Evolutionary conservation across 306 rosid species (phyloP), one percentile per base, ranked within the genome.

Genomic region (Alnus rubra): DNA sequence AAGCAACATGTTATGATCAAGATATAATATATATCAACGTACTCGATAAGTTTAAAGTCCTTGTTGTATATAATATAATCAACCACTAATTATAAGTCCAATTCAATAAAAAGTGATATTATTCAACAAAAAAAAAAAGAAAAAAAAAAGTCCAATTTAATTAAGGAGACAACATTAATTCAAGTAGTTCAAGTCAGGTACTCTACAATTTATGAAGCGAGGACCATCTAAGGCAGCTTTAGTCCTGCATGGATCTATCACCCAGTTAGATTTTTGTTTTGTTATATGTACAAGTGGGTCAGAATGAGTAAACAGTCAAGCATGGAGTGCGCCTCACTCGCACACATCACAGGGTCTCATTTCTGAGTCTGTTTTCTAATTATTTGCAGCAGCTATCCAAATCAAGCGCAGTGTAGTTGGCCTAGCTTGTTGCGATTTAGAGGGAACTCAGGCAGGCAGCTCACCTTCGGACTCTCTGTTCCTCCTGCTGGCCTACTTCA

Each of bases 381-480:
- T 87, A 81, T 87, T 86, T 88, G 75, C 65, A 14, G 73, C 71
- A 72, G 23, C 70, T 63, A 82, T 88, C 89, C 81, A 75, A 75
- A 78, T 88, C 87, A 81, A 76, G 81, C 81, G 79, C 59, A 35
- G n/a, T 71, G 71, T 55, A 30, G 79, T 23, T 44, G 79, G 45
- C 64, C 71, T n/a, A n/a, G n/a, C n/a, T 19, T 55, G 10, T 65
- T 68, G 74, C 23, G 18, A 10, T 76, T 58, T 19, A 48, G 58
- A 72, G 86, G 85, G 83, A 85, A 78, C 88, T 86, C 68, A 15
- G 72, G 75, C 84, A 82, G 84, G 75, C 84, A 82, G 84, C 92
- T 87, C 84, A 78, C 75, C 82, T 80, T 79, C 90, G 89, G 56
- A 75, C 23, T 65, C 4, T 3, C 28, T 39, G 49, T 65, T 65